Base-by-base conservation (phyloP, 768 basidiomycete species). In the Filobasidium wieringae region DNA sequence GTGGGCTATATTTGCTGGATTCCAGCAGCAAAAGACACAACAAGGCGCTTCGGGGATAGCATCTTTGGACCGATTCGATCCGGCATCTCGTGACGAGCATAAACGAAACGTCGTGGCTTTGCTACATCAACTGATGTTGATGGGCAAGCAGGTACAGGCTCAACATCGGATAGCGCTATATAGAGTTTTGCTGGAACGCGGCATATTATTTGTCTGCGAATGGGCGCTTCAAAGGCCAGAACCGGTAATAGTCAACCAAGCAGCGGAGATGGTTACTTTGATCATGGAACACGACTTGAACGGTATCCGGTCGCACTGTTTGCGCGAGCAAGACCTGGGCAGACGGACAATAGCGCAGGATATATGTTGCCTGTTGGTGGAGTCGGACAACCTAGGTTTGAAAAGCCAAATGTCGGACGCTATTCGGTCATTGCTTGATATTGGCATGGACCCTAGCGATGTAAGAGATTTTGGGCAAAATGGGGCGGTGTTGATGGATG, bases 71-170 rank as follows among this genome's bases (percentile, higher is more conserved):
- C 73, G 87, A 37, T 87, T 88, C n/a, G n/a, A n/a, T n/a, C n/a
- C n/a, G n/a, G n/a, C n/a, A n/a, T n/a, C n/a, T n/a, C n/a, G n/a
- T 71, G 82, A 69, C 47, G 63, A 68, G 33, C 57, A 49, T 3
- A 37, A 84, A 61, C 80, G 82, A 32, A 86, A 92, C 65, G 86
- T 91, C 27, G 80, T 97, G 47, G 75, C 85, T 41, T 84, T 99
- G 62, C 78, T 99, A 45, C 90, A 95, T 66, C 90, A 96, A 64
- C 81, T 96, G 8, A 87, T 88, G 67, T 79, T 84, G 57, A 92
- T 99, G 87, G 91, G 88, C 59, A 99, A 97, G 79, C 91, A 90
- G 68, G 85, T 96, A 8, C 93, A 96, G 70, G 79, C 95, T 17
- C 84, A 86, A 15, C 81, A 85, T 15, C 86, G 95, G 34, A 79